Evolutionary conservation across 225 moss, liverwort and hornwort genomes (phyloP), one percentile per base, ranked within the genome.

Genomic region (Physcomitrellopsis africana): DNA sequence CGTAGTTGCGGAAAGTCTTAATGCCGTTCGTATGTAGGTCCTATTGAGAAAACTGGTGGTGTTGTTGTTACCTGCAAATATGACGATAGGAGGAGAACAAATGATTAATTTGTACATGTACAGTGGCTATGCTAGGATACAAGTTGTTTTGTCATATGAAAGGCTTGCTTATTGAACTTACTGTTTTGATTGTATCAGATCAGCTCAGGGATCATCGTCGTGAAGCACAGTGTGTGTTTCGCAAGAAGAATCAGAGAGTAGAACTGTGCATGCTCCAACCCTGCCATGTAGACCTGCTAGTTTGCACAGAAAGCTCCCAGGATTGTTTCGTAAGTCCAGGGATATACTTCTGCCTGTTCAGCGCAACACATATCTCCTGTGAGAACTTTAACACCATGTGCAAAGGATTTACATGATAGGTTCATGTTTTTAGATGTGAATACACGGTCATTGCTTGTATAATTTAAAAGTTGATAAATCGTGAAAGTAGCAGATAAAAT

Each of bases 221-320:
- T 81, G 81, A 69, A 78, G 68, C 47, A 60, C 64, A 20, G 54
- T 43, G 63, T 79, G 69, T 26, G 79, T 60, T 26, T 81, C 79
- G 72, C 59, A 62, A 44, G 65, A 60, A 64, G 81, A 79, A 79
- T 85, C 71, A 20, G 76, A 81, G 76, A 81, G 85, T 57, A 81
- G 51, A 64, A 85, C 72, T 46, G 72, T 65, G 23, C 68, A 73
- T 41, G 68, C 11, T 81, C 85, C 81, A 65, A 76, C 15, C 26
- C 24, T 59, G 54, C 78, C 57, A 52, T 69, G 61, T n/a, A 68
- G 63, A 51, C 81, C 81, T 4, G 76, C 67, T 11, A 85, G 46
- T 69, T 85, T 79, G 63, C 78, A 76, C 76, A 85, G 55, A 81
- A 81, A 85, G 72, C 81, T 85, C 53, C 81, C 81, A 51, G 81